A percentile compares a stretch with the other conserved stretches of the same genome.
Conservation (phyloP, 2,329 filamentous ascomycete species). For the Hymenoscyphus salicellus region DNA sequence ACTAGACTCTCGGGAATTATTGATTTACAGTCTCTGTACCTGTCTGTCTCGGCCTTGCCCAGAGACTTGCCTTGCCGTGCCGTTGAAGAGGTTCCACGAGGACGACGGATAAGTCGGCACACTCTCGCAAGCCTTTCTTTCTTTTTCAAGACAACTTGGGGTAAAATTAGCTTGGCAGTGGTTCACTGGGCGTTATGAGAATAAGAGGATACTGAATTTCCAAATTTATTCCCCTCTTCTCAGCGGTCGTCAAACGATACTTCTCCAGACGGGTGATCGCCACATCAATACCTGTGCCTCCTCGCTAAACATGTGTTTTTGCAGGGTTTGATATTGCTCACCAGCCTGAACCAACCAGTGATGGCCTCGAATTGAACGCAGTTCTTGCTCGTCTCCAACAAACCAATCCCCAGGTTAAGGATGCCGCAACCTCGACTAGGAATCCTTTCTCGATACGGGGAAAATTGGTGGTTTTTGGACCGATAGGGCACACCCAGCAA, state of each 20-base stretch:
- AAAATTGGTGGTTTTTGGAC: not conserved
- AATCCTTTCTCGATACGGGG: not conserved
- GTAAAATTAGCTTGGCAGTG: not conserved
- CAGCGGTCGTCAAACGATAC: not conserved
- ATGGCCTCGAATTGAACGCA: too few relatives aligned
- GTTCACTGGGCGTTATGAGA: not conserved
- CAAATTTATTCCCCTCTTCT: not conserved
- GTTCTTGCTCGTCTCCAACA: not conserved
- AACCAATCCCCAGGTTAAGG: not conserved
- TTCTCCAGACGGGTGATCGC: not conserved
- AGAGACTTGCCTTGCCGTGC: too few relatives aligned
- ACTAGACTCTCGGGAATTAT: not conserved
- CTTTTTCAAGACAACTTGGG: not conserved
- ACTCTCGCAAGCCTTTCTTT: constrained; percentile 1
- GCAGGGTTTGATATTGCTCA: not conserved
- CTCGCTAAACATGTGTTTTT: not conserved
- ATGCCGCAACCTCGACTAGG: not conserved
- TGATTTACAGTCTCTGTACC: not conserved
- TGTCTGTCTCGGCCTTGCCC: not conserved
- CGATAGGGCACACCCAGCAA: not conserved
- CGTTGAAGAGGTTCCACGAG: not conserved
- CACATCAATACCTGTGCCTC: not conserved
- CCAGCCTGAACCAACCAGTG: not conserved
- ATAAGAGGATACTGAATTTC: too few relatives aligned
- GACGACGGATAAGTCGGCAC: not conserved